Base-by-base conservation (phyloP, 2,329 filamentous ascomycete species). In the Sclerotinia minor region DNA sequence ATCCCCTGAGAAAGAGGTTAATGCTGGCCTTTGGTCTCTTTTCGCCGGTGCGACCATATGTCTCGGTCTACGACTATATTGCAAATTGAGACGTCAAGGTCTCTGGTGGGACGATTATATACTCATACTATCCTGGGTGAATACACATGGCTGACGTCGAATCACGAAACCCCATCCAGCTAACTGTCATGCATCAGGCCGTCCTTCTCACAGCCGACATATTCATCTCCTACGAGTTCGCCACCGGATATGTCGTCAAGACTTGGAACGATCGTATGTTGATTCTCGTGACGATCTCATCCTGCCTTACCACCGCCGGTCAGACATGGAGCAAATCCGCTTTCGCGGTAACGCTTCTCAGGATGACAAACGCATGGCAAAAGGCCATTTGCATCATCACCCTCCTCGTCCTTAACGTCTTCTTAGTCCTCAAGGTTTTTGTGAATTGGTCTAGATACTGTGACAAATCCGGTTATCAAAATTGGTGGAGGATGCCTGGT, bases 231-330 rank as follows among this genome's bases (percentile, higher is more conserved):
- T 70, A 80, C 59, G 76, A 84, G 68, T 84, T 81, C 67, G 81
- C 79, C 8, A 83, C 80, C 9, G 83, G 82, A 63, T 84, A 84
- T 69, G 79, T 83, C 6, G 73, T 77, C 0, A 73, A 80, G n/a
- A 72, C 76, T 24, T 85, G 83, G 83, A 80, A 82, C 68, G 81
- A 83, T 69, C 79, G 79, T 65, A 84, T 84, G 82, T 81, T 83
- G 72, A 83, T 84, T 70, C 76, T 85, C 67, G 83, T 84, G 77
- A 82, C 81, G 71, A 66, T 71, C 26, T 67, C 70, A n/a, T 71
- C 70, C 21, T 68, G 69, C 50, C 66, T 69, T 50, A 75, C 77
- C 26, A 73, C 80, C 52, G 65, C 78, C 29, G 74, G 75, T 6
- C 73, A 78, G 47, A 74, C 76, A 19, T 79, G 76, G 77, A 78